Evolutionary conservation across 2,329 filamentous ascomycete genomes (phyloP).

Genomic region (Didymosphaeria variabile): DNA sequence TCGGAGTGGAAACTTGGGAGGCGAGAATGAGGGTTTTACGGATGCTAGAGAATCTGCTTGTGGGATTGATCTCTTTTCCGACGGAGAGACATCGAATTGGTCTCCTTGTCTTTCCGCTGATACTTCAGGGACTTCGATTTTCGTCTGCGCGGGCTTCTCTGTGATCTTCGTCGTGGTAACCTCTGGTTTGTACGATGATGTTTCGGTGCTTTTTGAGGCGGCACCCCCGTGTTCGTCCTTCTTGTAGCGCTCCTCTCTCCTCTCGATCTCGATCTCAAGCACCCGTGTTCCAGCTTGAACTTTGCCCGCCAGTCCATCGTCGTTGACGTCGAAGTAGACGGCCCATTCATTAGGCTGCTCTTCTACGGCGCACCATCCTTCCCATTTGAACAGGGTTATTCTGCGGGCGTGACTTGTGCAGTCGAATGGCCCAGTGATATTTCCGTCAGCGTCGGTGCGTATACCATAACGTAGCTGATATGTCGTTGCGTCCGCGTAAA

Average conservation of each 20-base stretch:
- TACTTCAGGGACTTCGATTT: neutral
- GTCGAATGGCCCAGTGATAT: conserved; percentile 35
- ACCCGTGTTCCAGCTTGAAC: conserved; percentile 57
- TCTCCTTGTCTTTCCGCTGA: neutral
- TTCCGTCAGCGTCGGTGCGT: conserved; percentile 27
- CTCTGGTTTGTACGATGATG: too few species aligned
- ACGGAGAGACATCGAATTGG: neutral
- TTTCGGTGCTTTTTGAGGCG: neutral
- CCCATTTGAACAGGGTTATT: conserved; percentile 35
- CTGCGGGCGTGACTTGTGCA: conserved; percentile 32
- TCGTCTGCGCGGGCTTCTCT: too few species aligned
- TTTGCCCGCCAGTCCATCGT: conserved; percentile 42
- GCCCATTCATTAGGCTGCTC: conserved; percentile 29
- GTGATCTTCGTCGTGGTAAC: too few species aligned
- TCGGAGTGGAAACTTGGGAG: neutral
- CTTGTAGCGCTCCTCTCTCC: conserved; percentile 13
- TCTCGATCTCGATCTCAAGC: conserved; percentile 61
- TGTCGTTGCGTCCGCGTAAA: conserved; percentile 31
- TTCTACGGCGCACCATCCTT: conserved; percentile 37
- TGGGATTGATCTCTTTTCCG: neutral
- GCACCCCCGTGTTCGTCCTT: neutral
- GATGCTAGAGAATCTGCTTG: neutral
- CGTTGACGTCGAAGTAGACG: conserved; percentile 55
- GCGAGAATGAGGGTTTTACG: neutral
- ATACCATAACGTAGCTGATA: conserved; percentile 35